A percentile compares a stretch with the other conserved stretches of the same genome.
Conservation (phyloP, 2,329 filamentous ascomycete species). For the Pseudocercospora musae region DNA sequence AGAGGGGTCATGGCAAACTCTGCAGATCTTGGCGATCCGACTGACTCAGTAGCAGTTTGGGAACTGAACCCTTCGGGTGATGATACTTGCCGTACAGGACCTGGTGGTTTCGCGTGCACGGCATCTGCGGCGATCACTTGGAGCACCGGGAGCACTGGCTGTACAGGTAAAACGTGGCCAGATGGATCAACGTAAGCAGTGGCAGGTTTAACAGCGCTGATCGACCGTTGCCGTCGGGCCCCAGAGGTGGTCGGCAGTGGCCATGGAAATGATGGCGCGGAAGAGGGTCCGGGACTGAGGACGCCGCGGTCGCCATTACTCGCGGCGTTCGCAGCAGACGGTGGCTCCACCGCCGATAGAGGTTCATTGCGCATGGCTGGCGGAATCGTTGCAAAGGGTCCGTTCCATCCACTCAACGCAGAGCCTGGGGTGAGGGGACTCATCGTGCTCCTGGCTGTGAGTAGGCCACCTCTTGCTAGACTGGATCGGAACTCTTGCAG, state of each 20-base stretch:
- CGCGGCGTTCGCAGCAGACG: slow-evolving; percentile 6
- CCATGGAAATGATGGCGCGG: slow-evolving; percentile 64
- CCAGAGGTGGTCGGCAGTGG: slow-evolving; percentile 45
- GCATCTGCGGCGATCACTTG: slow-evolving; percentile 15
- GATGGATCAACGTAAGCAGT: slow-evolving; percentile 46
- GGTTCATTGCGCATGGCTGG: slow-evolving; percentile 15
- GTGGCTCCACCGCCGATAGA: slow-evolving; percentile 21
- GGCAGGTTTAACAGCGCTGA: slow-evolving; percentile 46
- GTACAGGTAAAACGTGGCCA: slow-evolving; percentile 34
- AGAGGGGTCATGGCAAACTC: slow-evolving; percentile 38
- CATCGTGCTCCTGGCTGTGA: slow-evolving; percentile 31
- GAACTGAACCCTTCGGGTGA: neutral
- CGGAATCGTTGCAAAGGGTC: slow-evolving; percentile 29
- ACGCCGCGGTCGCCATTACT: slow-evolving; percentile 28
- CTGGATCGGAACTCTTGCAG: slow-evolving; percentile 69
- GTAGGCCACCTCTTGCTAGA: slow-evolving; percentile 39
- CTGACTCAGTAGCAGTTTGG: neutral
- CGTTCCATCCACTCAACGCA: slow-evolving; percentile 33
- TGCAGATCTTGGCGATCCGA: slow-evolving; percentile 39
- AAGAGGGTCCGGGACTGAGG: slow-evolving; percentile 59
- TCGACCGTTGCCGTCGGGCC: slow-evolving; percentile 14
- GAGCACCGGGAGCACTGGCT: slow-evolving; percentile 31
- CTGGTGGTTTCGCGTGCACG: neutral
- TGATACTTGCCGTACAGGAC: slow-evolving; percentile 3
- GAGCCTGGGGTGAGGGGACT: slow-evolving; percentile 36